Conservation (phyloP, 495 filamentous ascomycete species). For the Aspergillus egyptiacus region DNA sequence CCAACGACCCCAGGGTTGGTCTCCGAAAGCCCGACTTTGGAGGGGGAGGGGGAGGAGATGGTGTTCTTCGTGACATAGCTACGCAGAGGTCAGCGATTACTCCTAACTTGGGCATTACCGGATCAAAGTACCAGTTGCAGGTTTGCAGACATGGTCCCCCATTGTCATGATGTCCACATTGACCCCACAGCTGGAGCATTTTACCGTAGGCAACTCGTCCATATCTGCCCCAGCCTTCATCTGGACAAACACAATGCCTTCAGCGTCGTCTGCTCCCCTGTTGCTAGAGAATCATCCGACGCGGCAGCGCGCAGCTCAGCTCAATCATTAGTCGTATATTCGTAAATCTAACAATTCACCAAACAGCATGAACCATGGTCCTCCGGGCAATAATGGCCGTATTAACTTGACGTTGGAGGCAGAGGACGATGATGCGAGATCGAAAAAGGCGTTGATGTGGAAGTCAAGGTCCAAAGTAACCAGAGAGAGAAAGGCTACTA, state of each 20-base stretch:
- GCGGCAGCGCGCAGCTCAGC: background rate
- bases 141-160: conserved; percentile 78
- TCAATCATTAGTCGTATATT: conserved; percentile 10
- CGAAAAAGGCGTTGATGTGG: background rate
- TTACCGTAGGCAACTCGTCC: conserved; percentile 82
- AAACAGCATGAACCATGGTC: background rate
- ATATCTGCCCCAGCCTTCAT: conserved; percentile 26
- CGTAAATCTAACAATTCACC: background rate
- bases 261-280: conserved; percentile 4
- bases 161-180: conserved; percentile 86
- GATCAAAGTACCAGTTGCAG: conserved; percentile 13
- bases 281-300: conserved; percentile 13
- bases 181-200: conserved; percentile 83
- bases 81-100: conserved; percentile 7
- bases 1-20: conserved; percentile 7
- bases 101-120: background rate
- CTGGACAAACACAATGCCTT: conserved; percentile 6
- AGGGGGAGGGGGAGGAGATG: conserved; percentile 33
- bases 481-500: conserved; percentile 1
- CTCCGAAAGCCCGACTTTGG: conserved; percentile 17
- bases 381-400: background rate
- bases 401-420: background rate
- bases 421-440: background rate
- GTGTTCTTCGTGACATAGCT: conserved; percentile 23
- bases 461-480: conserved; percentile 5